phyloP scores from a whole-genome alignment of 306 rosid species.

The Quercus robur region DNA sequence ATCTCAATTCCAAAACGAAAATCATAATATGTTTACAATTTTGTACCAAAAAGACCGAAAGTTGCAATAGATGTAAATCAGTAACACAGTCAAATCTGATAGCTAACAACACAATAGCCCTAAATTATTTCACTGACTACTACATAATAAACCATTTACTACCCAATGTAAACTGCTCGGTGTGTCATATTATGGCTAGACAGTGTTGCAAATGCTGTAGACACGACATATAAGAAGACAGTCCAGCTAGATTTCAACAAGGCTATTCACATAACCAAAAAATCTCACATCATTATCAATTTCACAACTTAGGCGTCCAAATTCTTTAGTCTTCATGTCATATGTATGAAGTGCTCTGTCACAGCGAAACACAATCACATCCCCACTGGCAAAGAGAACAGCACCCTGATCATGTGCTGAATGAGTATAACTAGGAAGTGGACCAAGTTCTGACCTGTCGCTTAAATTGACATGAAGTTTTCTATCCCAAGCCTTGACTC shows the following conservation, averaged over 20 bases:
- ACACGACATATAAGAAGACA: not conserved
- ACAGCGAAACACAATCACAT: slow-evolving; percentile 1
- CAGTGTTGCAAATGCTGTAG: not conserved
- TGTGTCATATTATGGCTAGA: not conserved
- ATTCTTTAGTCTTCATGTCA: slow-evolving; percentile 19
- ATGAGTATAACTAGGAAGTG: not conserved
- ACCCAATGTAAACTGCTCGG: not conserved
- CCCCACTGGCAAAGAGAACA: slow-evolving; percentile 20
- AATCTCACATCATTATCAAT: not conserved
- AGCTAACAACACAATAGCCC: not conserved
- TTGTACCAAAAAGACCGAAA: not conserved
- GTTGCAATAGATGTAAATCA: not conserved
- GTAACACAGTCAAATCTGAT: not conserved
- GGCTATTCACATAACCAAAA: slow-evolving; percentile 32
- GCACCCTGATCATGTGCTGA: not conserved
- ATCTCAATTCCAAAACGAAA: not conserved
- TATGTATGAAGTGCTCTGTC: not conserved
- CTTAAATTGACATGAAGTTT: slow-evolving; percentile 6
- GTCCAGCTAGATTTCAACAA: slow-evolving; percentile 30
- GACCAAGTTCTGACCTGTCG: not conserved
- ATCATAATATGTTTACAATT: not conserved
- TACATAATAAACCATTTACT: not conserved
- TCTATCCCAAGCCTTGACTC: slow-evolving; percentile 21
- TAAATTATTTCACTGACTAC: not conserved
- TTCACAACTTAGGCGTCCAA: not conserved